Base-by-base conservation (phyloP, 2,329 filamentous ascomycete species). In the Aaosphaeria arxii region DNA sequence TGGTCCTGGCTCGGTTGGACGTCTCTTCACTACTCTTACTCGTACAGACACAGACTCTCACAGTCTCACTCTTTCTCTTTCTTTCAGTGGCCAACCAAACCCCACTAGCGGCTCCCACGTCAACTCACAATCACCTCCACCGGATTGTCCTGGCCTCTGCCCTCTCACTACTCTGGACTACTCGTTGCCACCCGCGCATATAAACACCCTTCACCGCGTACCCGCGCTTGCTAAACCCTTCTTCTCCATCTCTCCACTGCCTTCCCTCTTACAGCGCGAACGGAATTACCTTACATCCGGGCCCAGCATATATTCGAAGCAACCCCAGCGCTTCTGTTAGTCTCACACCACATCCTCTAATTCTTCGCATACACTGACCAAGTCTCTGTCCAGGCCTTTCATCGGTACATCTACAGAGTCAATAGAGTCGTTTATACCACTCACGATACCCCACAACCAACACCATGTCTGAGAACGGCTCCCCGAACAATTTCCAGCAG, bases 391-490 rank as follows among this genome's bases (percentile, higher is more conserved):
- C 17, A 24, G 17, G 17, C 17, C 17, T 24, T 24, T 24, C 17
- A 24, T 24, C 17, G 17, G 17, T 24, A 24, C 17, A 24, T 24
- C 17, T 24, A 24, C 17, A 24, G 17, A 24, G 17, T 24, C 17
- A 24, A 24, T 24, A 24, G 17, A 3, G 17, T 24, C 17, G 17
- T 24, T 24, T 24, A 24, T 24, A 24, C 17, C 17, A 24, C 17
- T 24, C 17, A 24, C 17, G 17, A 24, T 24, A 24, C 17, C 17
- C 17, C 17, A 24, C 17, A 24, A 24, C 17, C 17, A 3, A 24
- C 28, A 24, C 42, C 13, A 67, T 68, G 77, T 76, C 75, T 38
- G 74, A 77, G 53, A 67, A 69, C 62, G 71, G 69, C 28, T 68
- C 64, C 5, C 67, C 70, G 13, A 61, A 62, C 55, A 60, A 70